These are phyloP conservation scores for Termitomyces sp. DNA, from an alignment of 768 basidiomycete genomes.

Conservation along the genomic window DNA sequence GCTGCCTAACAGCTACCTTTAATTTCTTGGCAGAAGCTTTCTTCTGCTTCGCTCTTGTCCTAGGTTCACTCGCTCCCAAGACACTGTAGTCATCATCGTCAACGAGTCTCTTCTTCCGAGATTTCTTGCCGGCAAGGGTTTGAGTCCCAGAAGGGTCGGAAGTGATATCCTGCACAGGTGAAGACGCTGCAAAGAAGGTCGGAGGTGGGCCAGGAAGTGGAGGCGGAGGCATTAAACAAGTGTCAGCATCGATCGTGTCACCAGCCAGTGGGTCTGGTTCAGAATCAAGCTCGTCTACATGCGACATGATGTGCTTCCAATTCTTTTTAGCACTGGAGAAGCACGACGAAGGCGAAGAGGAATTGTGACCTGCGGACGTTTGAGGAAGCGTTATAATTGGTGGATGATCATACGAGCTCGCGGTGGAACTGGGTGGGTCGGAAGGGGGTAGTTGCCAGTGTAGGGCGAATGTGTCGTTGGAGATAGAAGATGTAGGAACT, in stretches of 20 bases:
- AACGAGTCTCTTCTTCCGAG: slow-evolving; percentile 15
- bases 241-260: slow-evolving; percentile 3
- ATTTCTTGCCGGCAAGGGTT: slow-evolving; percentile 6
- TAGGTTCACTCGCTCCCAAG: slow-evolving; percentile 7
- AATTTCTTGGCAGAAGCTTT: slow-evolving; percentile 22
- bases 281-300: slow-evolving; percentile 25
- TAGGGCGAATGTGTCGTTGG: slow-evolving; percentile 5
- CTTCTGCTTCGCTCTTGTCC: slow-evolving; percentile 19
- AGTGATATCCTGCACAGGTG: slow-evolving; percentile 16
- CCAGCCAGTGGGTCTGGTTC: slow-evolving; percentile 7
- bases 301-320: slow-evolving; percentile 12
- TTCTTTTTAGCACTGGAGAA: slow-evolving; percentile 10
- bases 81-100: not conserved
- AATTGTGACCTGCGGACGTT: slow-evolving; percentile 8
- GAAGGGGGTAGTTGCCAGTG: slow-evolving; percentile 27
- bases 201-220: slow-evolving; percentile 25
- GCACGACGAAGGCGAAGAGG: slow-evolving; percentile 29
- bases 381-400: slow-evolving; percentile 31
- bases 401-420: slow-evolving; percentile 20
- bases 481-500: slow-evolving; percentile 16
- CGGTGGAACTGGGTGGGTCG: slow-evolving; percentile 28
- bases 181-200: slow-evolving; percentile 43
- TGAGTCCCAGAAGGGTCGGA: not conserved
- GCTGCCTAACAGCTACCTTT: slow-evolving; percentile 11
- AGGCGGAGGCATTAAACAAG: slow-evolving; percentile 12